phyloP scores from a whole-genome alignment of 2,329 filamentous ascomycete species.

The Pseudovirgaria hyperparasitica region DNA sequence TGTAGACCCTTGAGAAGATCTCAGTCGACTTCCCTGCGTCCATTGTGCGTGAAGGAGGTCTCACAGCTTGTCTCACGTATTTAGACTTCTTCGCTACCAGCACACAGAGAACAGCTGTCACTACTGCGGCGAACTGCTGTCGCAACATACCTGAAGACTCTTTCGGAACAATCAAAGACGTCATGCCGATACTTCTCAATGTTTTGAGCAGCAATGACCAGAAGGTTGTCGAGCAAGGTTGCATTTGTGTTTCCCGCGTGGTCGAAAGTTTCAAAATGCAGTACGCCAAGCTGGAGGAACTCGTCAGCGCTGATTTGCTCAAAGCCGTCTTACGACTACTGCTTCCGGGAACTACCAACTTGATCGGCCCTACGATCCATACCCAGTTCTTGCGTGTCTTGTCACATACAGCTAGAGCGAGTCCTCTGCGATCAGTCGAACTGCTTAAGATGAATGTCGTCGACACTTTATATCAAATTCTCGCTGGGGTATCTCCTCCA shows the following conservation, averaged over 20 bases:
- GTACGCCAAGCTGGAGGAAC: slow-evolving; percentile 75
- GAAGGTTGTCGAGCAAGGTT: slow-evolving; percentile 92
- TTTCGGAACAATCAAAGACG: slow-evolving; percentile 80
- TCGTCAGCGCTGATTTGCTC: slow-evolving; percentile 79
- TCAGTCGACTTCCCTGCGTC: slow-evolving; percentile 90
- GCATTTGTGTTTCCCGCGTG: slow-evolving; percentile 86
- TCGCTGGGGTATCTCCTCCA: slow-evolving; percentile 90
- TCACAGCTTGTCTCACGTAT: slow-evolving; percentile 91
- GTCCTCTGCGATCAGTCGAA: slow-evolving; percentile 74
- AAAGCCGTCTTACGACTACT: slow-evolving; percentile 75
- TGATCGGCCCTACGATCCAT: slow-evolving; percentile 88
- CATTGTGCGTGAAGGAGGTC: slow-evolving; percentile 88
- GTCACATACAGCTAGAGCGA: slow-evolving; percentile 79
- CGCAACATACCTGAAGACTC: slow-evolving; percentile 92
- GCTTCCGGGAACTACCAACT: slow-evolving; percentile 85
- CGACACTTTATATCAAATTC: slow-evolving; percentile 91
- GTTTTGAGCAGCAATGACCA: slow-evolving; percentile 89
- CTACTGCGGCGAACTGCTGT: slow-evolving; percentile 95
- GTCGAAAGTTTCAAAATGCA: slow-evolving; percentile 94
- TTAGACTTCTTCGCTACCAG: slow-evolving; percentile 96
- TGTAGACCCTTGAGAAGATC: slow-evolving; percentile 81
- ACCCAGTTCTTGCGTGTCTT: slow-evolving; percentile 91
- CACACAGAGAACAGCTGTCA: slow-evolving; percentile 91
- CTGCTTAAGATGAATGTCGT: slow-evolving; percentile 94
- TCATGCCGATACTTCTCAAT: slow-evolving; percentile 89